Percentiles rank a stretch among this genome's conserved stretches.
These are phyloP conservation scores for Boletus speciosus DNA, from an alignment of 768 basidiomycete genomes.

Conservation along the genomic window DNA sequence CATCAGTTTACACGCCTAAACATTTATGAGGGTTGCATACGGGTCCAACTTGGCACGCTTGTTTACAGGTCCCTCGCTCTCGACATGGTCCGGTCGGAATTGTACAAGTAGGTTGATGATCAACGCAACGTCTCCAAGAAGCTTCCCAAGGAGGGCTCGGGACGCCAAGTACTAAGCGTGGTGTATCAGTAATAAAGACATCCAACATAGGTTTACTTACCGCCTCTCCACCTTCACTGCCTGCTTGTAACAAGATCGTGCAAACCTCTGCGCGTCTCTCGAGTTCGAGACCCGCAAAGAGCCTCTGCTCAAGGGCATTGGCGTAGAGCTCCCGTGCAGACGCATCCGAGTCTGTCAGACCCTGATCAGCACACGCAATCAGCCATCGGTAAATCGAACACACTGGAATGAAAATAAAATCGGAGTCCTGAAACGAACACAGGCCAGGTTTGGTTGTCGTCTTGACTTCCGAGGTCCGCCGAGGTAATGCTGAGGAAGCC, in stretches of 20 bases:
- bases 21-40: conserved; percentile 43
- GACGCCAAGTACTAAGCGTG: conserved; percentile 39
- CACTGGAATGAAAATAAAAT: conserved; percentile 47
- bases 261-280: conserved; percentile 57
- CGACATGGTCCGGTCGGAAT: conserved; percentile 45
- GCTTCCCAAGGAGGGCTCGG: conserved; percentile 46
- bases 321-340: conserved; percentile 40
- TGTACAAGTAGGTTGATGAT: conserved; percentile 49
- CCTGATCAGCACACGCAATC: neutral
- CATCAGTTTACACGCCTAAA: neutral
- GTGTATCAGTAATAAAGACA: neutral
- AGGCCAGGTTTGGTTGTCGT: conserved; percentile 45
- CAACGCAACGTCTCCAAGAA: conserved; percentile 50
- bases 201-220: conserved; percentile 34
- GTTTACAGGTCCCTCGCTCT: conserved; percentile 44
- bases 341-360: conserved; percentile 37
- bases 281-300: conserved; percentile 51
- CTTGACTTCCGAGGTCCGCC: conserved; percentile 42
- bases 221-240: conserved; percentile 42
- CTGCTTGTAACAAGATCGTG: conserved; percentile 52
- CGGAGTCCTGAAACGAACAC: conserved; percentile 44
- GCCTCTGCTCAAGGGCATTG: conserved; percentile 46
- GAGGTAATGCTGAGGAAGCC: conserved; percentile 51
- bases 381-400: conserved; percentile 12
- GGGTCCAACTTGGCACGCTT: conserved; percentile 64